These are phyloP conservation scores for Tuber magnatum DNA, from an alignment of 495 filamentous ascomycete species.

Conservation along the genomic window DNA sequence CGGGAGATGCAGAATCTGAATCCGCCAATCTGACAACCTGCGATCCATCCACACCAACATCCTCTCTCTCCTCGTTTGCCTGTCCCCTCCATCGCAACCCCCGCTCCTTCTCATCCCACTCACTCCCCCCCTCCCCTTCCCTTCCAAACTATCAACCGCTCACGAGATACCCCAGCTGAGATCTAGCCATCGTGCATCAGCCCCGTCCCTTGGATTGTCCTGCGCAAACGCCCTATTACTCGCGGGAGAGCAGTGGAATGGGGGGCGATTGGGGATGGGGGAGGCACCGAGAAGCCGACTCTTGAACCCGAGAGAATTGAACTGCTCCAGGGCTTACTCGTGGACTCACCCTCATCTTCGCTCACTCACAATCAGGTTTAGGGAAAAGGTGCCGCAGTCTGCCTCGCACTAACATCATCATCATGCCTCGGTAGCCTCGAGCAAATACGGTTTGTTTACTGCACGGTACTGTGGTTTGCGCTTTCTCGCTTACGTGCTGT, in stretches of 20 bases:
- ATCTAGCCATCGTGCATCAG: slow-evolving; percentile 4
- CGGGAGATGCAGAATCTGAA: not conserved
- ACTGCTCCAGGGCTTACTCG: not conserved
- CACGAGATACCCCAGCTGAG: not conserved
- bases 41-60: not conserved
- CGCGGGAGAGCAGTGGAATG: not conserved
- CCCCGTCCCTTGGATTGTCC: not conserved
- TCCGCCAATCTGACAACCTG: not conserved
- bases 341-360: not conserved
- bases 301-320: not conserved
- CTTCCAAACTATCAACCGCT: not conserved
- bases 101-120: not conserved
- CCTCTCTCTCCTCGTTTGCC: not conserved
- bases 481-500: not conserved
- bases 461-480: not conserved
- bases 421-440: not conserved
- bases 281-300: not conserved
- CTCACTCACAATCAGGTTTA: not conserved
- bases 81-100: not conserved
- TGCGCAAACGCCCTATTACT: slow-evolving; percentile 3
- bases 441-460: not conserved
- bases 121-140: not conserved
- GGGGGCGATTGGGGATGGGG: not conserved
- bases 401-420: not conserved
- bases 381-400: not conserved